Evolutionary conservation across 345 rosid genomes (phyloP), one percentile per base, ranked within the genome.

Genomic region (Xanthoceras sorbifolium): DNA sequence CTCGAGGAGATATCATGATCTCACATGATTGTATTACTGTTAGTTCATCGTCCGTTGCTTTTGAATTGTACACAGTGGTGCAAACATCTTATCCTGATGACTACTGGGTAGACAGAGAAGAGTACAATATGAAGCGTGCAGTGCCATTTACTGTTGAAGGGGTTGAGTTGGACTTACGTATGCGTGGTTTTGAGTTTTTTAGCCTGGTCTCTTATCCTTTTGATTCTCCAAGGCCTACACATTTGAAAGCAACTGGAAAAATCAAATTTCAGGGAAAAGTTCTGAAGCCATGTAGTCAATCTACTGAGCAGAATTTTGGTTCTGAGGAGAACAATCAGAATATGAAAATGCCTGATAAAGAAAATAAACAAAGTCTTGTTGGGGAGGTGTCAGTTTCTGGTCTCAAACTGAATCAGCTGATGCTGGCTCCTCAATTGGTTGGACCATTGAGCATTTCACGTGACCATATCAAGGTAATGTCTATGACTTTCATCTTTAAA

Each of bases 101-200:
- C 32, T 80, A 80, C 78, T 83, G 82, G 88, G 78, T 86, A 71
- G 79, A 88, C 72, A 81, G 84, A 81, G 66, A 78, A 63, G 88
- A 87, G 69, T 63, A 72, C 69, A 60, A 77, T 81, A 82, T 72
- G 62, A 85, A 81, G 76, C 83, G 40, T 36, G 17, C 79, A 55
- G 44, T 90, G 78, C 99, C 96, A 28, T 92, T 92, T 86, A 82
- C 76, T 65, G 84, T 95, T 81, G 97, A 92, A 85, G 99, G 99
- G 80, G 85, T 95, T 81, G 98, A 93, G 78, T 83, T 95, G 86
- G 98, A 93, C 85, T 84, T 95, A 66, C 94, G 99, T 11, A 89
- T 93, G 99, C 97, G 97, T 64, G 91, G 89, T 80, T 95, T 93
- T 90, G 99, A 93, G 88, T 93, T 93, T 85, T 95, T 92, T 82